Conservation (phyloP, 1,139 yeast species). For the Taphrina communis region DNA sequence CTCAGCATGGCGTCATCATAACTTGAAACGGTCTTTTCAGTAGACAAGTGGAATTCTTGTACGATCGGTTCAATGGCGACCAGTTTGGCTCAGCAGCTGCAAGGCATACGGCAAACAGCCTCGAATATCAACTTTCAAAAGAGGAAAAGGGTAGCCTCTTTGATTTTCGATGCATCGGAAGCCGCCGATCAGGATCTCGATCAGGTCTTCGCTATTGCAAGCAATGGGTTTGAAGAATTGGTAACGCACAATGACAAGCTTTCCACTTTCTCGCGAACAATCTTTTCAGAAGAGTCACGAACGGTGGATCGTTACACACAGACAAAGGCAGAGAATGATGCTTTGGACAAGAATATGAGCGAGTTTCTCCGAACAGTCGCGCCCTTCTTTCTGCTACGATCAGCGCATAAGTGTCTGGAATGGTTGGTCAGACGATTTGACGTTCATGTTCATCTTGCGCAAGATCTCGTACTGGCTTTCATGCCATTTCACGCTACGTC, state of each 20-base stretch:
- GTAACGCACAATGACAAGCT: constrained; percentile 76
- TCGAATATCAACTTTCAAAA: constrained; percentile 33
- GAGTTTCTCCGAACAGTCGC: constrained; percentile 78
- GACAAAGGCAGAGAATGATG: constrained; percentile 73
- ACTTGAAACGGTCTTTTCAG: too few species aligned
- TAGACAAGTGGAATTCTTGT: too few species aligned
- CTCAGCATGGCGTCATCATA: too few species aligned
- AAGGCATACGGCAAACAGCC: constrained; percentile 59
- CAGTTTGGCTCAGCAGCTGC: constrained; percentile 80
- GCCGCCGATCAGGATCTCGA: constrained; percentile 96
- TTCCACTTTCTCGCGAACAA: constrained; percentile 66
- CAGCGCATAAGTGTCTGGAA: constrained; percentile 83
- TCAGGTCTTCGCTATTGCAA: constrained; percentile 70
- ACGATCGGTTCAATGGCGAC: constrained; percentile 47
- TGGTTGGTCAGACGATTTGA: constrained; percentile 90
- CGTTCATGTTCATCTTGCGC: constrained; percentile 79
- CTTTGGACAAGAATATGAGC: constrained; percentile 73
- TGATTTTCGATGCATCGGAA: constrained; percentile 80
- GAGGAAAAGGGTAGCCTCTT: constrained; percentile 55
- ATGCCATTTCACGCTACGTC: constrained; percentile 79
- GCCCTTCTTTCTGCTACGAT: constrained; percentile 72
- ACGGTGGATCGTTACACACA: constrained; percentile 74
- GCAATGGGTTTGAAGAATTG: constrained; percentile 78
- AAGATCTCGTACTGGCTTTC: constrained; percentile 68
- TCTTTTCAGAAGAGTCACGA: constrained; percentile 82